Conservation (phyloP, 2,329 filamentous ascomycete genomes). For the Sodiomyces alkalinus region DNA sequence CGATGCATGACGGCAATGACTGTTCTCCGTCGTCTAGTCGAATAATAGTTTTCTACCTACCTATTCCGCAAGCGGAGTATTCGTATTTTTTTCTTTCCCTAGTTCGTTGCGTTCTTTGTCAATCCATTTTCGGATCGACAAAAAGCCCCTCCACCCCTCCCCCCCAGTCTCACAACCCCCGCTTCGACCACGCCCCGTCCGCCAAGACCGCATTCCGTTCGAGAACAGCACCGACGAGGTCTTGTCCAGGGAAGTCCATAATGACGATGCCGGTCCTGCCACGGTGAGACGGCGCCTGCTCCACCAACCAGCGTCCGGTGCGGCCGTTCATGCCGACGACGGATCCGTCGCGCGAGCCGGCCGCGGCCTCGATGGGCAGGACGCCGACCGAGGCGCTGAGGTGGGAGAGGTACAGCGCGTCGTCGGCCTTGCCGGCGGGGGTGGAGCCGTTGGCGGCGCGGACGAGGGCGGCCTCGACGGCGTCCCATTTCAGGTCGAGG, state of each 20-base stretch:
- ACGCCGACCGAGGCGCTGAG: conserved; percentile 32
- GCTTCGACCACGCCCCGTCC: no score
- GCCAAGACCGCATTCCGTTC: conserved; percentile 20
- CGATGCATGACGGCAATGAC: no score
- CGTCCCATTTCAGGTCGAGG: conserved; percentile 30
- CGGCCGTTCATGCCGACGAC: conserved; percentile 33
- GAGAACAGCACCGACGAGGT: conserved; percentile 25
- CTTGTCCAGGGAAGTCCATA: conserved; percentile 30
- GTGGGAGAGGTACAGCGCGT: conserved; percentile 27
- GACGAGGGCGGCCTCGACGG: conserved; percentile 24
- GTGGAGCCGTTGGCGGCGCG: conserved; percentile 20
- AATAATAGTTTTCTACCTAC: no score
- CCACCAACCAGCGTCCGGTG: conserved; percentile 27
- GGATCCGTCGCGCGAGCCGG: conserved; percentile 25
- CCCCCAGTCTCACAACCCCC: no score
- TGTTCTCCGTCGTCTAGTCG: no score
- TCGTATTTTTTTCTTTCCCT: no score
- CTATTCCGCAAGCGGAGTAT: no score
- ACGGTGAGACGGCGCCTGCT: conserved; percentile 9
- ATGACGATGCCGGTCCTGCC: conserved; percentile 29
- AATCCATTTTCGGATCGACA: no score
- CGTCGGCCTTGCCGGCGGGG: conserved; percentile 16
- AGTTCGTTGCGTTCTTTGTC: no score
- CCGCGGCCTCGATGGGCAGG: conserved; percentile 32
- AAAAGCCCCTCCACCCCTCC: no score